These are phyloP conservation scores for Dendrobium huoshanense DNA, from an alignment of 106 monocot genomes.

Conservation along the genomic window DNA sequence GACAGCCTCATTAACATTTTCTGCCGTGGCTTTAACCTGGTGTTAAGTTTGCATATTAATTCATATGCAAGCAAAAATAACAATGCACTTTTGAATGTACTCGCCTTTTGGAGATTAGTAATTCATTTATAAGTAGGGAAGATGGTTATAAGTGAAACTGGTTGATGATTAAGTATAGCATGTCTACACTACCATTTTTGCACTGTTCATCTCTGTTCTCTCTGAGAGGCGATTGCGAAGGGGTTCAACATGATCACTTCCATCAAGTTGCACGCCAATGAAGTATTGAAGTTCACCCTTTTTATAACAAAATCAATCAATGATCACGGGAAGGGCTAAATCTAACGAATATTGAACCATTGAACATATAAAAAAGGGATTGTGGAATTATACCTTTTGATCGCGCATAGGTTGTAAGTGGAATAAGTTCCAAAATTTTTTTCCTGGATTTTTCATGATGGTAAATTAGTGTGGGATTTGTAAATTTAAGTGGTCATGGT, in stretches of 20 bases:
- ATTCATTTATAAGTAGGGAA: neutral
- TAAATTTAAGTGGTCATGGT: neutral
- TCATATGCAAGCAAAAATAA: neutral
- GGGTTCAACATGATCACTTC: slow-evolving; percentile 93
- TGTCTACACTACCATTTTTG: slow-evolving; percentile 43
- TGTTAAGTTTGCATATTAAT: neutral
- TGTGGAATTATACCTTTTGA: slow-evolving; percentile 54
- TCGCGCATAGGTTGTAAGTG: slow-evolving; percentile 99
- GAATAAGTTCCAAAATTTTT: slow-evolving; percentile 99
- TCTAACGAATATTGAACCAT: neutral
- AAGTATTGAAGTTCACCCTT: slow-evolving; percentile 99
- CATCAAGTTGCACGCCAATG: slow-evolving; percentile 98
- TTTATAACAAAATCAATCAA: slow-evolving; percentile 3
- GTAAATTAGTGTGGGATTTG: neutral
- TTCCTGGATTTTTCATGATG: slow-evolving; percentile 43
- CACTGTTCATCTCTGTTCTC: slow-evolving; percentile 37
- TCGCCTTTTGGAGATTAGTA: neutral
- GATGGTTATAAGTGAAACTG: neutral
- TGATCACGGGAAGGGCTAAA: neutral
- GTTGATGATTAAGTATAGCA: neutral
- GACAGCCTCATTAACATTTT: slow-evolving; percentile 77
- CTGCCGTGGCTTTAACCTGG: slow-evolving; percentile 76
- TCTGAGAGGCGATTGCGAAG: slow-evolving; percentile 82
- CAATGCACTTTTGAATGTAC: neutral
- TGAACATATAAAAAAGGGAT: neutral